phyloP scores from a whole-genome alignment of 1,284 basidiomycete species.

The Ustilago curta region DNA sequence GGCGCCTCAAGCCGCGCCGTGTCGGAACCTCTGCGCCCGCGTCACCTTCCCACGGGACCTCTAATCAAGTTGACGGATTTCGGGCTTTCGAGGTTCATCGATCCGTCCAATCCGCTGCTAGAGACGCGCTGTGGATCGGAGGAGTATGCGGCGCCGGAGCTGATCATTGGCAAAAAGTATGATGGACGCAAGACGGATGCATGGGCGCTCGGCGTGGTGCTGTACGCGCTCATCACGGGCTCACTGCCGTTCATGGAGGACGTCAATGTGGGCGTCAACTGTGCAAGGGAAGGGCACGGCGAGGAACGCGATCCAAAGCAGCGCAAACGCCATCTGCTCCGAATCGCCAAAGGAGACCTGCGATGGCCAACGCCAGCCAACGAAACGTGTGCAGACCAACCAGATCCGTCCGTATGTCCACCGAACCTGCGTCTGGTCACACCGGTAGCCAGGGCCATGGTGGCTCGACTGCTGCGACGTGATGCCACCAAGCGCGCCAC shows the following conservation, averaged over 20 bases:
- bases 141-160: conserved; percentile 90
- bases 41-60: conserved; percentile 71
- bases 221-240: conserved; percentile 80
- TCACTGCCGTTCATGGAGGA: conserved; percentile 71
- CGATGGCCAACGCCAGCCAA: conserved; percentile 70
- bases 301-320: conserved; percentile 53
- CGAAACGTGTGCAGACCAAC: conserved; percentile 46
- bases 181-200: conserved; percentile 88
- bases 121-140: conserved; percentile 89
- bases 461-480: conserved; percentile 59
- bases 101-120: conserved; percentile 78
- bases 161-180: conserved; percentile 82
- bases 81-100: conserved; percentile 87
- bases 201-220: conserved; percentile 87
- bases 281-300: conserved; percentile 42
- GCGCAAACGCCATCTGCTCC: conserved; percentile 63
- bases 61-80: conserved; percentile 91
- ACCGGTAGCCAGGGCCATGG: conserved; percentile 60
- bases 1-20: conserved; percentile 9
- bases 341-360: conserved; percentile 68
- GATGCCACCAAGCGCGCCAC: conserved; percentile 59
- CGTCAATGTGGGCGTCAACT: conserved; percentile 35
- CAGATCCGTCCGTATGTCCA: conserved; percentile 28
- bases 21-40: conserved; percentile 35
- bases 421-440: conserved; percentile 58